Percentiles rank a stretch among this genome's conserved stretches.
Conservation (phyloP, 345 rosid species). For the Rhizophora apiculata region DNA sequence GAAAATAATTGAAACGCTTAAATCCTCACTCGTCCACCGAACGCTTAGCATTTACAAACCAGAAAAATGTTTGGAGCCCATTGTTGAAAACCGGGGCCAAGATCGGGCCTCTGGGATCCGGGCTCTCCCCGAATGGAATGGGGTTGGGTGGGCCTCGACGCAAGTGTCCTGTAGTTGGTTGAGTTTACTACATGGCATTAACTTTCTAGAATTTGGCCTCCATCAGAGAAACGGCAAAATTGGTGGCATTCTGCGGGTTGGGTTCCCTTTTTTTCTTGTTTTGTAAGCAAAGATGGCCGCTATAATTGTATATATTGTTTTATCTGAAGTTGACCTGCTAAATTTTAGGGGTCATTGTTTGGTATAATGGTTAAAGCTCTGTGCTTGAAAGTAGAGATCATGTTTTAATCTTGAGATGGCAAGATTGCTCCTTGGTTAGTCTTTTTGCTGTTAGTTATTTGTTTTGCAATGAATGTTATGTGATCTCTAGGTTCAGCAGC, state of each 20-base stretch:
- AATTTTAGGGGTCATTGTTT: neutral
- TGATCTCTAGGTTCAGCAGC: neutral
- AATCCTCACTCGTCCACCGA: no score
- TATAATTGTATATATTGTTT: neutral
- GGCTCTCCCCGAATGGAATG: constrained; percentile 87
- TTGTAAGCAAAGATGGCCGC: neutral
- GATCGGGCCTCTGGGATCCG: constrained; percentile 76
- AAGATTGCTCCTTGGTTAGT: constrained; percentile 9
- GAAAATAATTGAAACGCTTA: constrained; percentile 38
- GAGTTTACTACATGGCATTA: constrained; percentile 58
- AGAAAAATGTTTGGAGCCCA: constrained; percentile 49
- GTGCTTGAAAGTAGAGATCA: neutral
- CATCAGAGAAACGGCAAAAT: constrained; percentile 93
- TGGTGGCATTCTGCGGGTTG: constrained; percentile 96
- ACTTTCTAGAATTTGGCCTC: constrained; percentile 95
- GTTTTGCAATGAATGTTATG: neutral
- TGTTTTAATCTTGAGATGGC: neutral
- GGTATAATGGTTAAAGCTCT: neutral
- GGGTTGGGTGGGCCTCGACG: constrained; percentile 88
- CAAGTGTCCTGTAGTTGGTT: constrained; percentile 81
- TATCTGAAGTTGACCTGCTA: neutral
- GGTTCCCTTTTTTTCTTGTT: neutral
- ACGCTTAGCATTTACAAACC: no score
- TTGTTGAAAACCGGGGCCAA: constrained; percentile 35
- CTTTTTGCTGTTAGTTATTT: neutral